A percentile compares a stretch with the other conserved stretches of the same genome.
These are phyloP conservation scores for Inga laurina DNA, from an alignment of 306 rosid genomes.

Conservation along the genomic window DNA sequence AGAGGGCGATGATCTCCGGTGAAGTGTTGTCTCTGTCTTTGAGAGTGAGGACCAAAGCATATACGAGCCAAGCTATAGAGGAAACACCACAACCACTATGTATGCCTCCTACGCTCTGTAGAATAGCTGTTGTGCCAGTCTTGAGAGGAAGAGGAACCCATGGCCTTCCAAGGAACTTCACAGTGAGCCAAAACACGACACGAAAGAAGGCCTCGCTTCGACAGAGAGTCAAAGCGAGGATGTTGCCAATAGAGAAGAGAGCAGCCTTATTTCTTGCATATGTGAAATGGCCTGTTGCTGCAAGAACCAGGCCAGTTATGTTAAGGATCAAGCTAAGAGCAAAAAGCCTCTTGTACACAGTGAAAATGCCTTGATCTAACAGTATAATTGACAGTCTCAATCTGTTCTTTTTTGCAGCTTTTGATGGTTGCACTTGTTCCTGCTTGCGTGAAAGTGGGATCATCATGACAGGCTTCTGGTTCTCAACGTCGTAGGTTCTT, in stretches of 20 bases:
- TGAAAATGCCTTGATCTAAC: constrained; percentile 59
- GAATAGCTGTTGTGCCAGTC: constrained; percentile 42
- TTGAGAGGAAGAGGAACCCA: constrained; percentile 48
- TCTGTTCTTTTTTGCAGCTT: neutral
- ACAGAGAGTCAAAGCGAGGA: constrained; percentile 44
- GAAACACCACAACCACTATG: constrained; percentile 61
- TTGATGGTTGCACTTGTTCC: constrained; percentile 8
- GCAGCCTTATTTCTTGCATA: constrained; percentile 44
- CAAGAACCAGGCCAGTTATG: constrained; percentile 41
- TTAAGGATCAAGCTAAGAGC: constrained; percentile 35
- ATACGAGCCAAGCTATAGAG: constrained; percentile 54
- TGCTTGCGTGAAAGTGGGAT: constrained; percentile 19
- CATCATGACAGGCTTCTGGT: neutral
- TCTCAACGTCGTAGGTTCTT: constrained; percentile 23
- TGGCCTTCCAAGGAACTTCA: constrained; percentile 41
- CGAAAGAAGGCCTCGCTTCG: constrained; percentile 55
- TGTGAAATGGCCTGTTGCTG: constrained; percentile 37
- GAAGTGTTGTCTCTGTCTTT: constrained; percentile 41
- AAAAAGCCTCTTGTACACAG: constrained; percentile 56
- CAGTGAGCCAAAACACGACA: constrained; percentile 40
- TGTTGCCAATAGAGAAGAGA: constrained; percentile 49
- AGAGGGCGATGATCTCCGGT: constrained; percentile 36
- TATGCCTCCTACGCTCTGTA: constrained; percentile 59
- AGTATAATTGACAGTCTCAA: constrained; percentile 48
- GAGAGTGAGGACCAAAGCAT: constrained; percentile 45